phyloP scores from a whole-genome alignment of 805 yeast species.

The Sugiyamaella valdiviana region DNA sequence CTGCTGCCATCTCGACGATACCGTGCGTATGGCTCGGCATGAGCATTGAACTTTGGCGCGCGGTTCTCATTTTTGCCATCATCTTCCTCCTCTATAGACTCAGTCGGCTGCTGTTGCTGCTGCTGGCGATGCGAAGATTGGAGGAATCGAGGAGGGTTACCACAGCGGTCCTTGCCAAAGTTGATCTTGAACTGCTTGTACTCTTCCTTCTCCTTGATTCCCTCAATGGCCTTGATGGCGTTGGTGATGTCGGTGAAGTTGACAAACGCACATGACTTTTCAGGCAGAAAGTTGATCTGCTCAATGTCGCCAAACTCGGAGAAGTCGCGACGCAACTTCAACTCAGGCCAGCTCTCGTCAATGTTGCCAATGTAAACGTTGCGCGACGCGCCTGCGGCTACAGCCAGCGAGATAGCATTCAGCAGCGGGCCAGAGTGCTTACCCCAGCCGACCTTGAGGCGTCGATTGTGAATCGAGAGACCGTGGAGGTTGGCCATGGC shows the following conservation, averaged over 20 bases:
- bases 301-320: conserved; percentile 88
- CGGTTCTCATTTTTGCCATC: background rate
- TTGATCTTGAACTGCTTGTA: conserved; percentile 66
- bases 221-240: conserved; percentile 89
- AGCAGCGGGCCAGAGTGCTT: conserved; percentile 91
- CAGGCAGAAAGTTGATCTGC: conserved; percentile 81
- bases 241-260: conserved; percentile 86
- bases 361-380: conserved; percentile 84
- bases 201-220: conserved; percentile 68
- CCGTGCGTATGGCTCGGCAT: background rate
- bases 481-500: conserved; percentile 93
- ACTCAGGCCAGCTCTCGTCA: conserved; percentile 39
- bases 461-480: conserved; percentile 72
- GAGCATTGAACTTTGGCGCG: background rate
- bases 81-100: background rate
- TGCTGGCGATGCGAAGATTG: background rate
- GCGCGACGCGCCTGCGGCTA: conserved; percentile 88
- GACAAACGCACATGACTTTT: conserved; percentile 83
- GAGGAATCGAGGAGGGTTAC: conserved; percentile 67
- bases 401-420: conserved; percentile 80
- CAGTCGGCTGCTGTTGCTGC: background rate
- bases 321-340: conserved; percentile 65
- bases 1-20: background rate
- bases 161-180: conserved; percentile 93
- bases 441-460: conserved; percentile 96